Base-by-base conservation (phyloP, 148 eudicot genomes). In the Amaranthus palmeri region DNA sequence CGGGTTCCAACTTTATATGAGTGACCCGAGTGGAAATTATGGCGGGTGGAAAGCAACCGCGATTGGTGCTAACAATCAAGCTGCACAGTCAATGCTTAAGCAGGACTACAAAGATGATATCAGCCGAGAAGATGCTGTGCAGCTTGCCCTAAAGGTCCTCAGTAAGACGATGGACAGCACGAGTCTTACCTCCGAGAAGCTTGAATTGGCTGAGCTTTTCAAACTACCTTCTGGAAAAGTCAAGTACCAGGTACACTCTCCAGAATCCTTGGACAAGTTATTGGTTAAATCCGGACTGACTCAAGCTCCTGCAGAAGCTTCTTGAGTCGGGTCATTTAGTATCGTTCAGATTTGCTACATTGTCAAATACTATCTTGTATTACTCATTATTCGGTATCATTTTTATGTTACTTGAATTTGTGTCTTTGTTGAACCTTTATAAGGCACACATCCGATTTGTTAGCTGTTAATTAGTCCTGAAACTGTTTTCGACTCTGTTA, bases 101-200 rank as follows among this genome's bases (percentile, higher is more conserved):
- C 96, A 93, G 80, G 98, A 93, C 48, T 93, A 93, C 70, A 93
- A 90, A 86, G 98, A 93, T 77, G 98, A 90, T 10, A 90, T 90
- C 58, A 74, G 79, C 7, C 78, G 98, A 72, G 98, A 93, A 69
- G 98, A 93, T 68, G 98, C 96, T 2, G 88, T 90, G 25, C 82
- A 93, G 77, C 89, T 93, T 47, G 98, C 88, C 4, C 79, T 93
- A 74, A 93, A 93, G 89, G 98, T 93, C 58, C 89, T 93, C 9
- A 88, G 98, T 66, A 93, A 90, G 92, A 88, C 98, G 1, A 93
- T 93, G 98, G 98, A 93, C 72, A 93, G 96, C 82, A 90, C 98
- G 0, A 90, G 96, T 76, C 93, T 93, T 43, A 93, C 92, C 54
- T 86, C 98, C 2, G 98, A 93, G 54, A 93, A 93, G 83, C 90